These are phyloP conservation scores for Penicillium argentinense DNA, from an alignment of 495 filamentous ascomycete species.

Conservation along the genomic window DNA sequence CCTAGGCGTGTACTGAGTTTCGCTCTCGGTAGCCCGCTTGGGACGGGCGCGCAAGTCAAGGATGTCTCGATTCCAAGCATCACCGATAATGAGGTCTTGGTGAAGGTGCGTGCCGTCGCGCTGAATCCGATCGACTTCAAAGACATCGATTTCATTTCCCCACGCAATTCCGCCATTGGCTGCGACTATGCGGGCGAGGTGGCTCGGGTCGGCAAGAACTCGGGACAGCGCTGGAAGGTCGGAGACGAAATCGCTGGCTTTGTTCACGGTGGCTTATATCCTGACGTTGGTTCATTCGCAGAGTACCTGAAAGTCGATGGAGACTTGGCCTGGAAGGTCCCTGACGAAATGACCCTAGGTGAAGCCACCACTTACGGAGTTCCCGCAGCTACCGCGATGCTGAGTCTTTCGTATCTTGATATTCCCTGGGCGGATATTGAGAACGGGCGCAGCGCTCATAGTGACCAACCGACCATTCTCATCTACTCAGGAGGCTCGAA, in stretches of 20 bases:
- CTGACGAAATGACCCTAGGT: constrained; percentile 46
- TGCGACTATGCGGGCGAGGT: constrained; percentile 56
- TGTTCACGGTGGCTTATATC: constrained; percentile 20
- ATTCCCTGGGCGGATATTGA: neutral
- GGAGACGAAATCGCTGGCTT: constrained; percentile 23
- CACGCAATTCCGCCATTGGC: constrained; percentile 42
- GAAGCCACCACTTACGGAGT: constrained; percentile 52
- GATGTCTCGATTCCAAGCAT: constrained; percentile 5
- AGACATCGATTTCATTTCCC: constrained; percentile 35
- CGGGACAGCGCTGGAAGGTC: constrained; percentile 31
- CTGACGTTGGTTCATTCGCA: constrained; percentile 38
- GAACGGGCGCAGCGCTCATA: neutral
- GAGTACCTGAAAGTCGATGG: constrained; percentile 46
- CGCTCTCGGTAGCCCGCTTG: constrained; percentile 3
- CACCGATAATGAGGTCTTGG: constrained; percentile 39
- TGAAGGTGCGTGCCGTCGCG: constrained; percentile 38
- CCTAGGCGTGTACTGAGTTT: constrained; percentile 1
- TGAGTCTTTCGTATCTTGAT: neutral
- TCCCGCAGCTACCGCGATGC: constrained; percentile 39
- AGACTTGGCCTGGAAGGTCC: constrained; percentile 50
- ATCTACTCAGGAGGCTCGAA: constrained; percentile 29
- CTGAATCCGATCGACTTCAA: constrained; percentile 61
- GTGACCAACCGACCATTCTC: constrained; percentile 17
- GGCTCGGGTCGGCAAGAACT: constrained; percentile 31
- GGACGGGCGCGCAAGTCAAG: constrained; percentile 9